Evolutionary conservation across 78 protist species (phyloP).

Genomic region (Chrysochromulina parva): DNA sequence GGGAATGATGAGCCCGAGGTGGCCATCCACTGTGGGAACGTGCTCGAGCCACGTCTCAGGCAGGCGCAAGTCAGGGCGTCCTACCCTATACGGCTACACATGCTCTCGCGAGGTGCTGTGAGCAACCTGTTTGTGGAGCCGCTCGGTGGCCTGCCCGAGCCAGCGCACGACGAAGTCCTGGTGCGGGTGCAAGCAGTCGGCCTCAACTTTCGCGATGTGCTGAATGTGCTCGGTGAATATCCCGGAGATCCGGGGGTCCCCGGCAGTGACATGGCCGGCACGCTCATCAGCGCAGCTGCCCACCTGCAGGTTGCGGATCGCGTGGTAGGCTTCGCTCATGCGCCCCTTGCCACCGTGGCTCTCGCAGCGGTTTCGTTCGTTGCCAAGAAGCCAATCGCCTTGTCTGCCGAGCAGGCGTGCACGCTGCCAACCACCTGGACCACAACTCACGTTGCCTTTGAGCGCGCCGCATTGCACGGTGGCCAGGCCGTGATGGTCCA

Average conservation of each 20-base stretch:
- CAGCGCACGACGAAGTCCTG: neutral
- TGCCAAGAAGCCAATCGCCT: too few species aligned
- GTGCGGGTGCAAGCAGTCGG: conserved; percentile 4
- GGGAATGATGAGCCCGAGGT: too few species aligned
- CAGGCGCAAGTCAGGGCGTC: too few species aligned
- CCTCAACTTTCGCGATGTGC: conserved; percentile 1
- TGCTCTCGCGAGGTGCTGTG: neutral
- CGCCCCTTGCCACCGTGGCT: neutral
- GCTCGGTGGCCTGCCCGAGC: neutral
- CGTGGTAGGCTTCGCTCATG: neutral
- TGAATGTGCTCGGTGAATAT: neutral
- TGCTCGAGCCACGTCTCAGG: too few species aligned
- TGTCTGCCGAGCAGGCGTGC: neutral
- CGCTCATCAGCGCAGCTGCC: neutral
- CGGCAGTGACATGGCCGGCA: neutral
- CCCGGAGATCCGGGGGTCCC: conserved; percentile 2
- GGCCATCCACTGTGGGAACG: too few species aligned
- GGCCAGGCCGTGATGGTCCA: neutral
- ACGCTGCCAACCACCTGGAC: neutral
- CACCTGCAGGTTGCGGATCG: neutral
- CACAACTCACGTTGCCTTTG: neutral
- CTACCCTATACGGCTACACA: neutral
- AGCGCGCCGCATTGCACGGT: neutral
- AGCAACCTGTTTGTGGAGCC: neutral
- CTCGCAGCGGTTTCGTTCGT: neutral